Conservation (phyloP, 2,329 filamentous ascomycete species). For the Talaromyces funiculosus region DNA sequence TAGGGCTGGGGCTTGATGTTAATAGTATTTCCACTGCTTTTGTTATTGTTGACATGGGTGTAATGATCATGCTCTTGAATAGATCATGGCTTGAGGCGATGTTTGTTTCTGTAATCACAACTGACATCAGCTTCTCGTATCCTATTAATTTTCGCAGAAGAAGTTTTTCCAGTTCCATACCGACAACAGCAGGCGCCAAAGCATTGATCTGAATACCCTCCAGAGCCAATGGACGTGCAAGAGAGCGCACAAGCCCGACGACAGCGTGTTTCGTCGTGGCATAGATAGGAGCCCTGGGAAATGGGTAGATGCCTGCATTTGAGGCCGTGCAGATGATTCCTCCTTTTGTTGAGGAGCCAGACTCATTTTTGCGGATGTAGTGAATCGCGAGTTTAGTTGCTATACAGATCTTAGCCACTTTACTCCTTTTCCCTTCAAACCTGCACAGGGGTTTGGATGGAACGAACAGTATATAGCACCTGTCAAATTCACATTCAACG, state of each 20-base stretch:
- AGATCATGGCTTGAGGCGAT: conserved; percentile 42
- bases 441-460: background rate
- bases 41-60: conserved; percentile 47
- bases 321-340: conserved; percentile 51
- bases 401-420: background rate
- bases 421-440: background rate
- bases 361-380: conserved; percentile 29
- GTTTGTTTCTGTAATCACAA: conserved; percentile 36
- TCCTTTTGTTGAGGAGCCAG: conserved; percentile 35
- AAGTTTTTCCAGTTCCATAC: conserved; percentile 38
- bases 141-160: background rate
- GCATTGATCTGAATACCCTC: conserved; percentile 49
- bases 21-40: conserved; percentile 42
- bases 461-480: background rate
- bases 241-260: conserved; percentile 47
- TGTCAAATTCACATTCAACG: background rate
- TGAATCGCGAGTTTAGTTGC: conserved; percentile 19
- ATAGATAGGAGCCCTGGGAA: conserved; percentile 49
- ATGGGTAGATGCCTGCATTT: conserved; percentile 50
- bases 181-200: conserved; percentile 47
- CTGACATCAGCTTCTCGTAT: background rate
- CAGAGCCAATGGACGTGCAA: conserved; percentile 35
- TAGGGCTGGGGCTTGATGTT: conserved; percentile 14
- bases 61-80: conserved; percentile 47
- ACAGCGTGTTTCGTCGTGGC: conserved; percentile 45